Evolutionary conservation across 805 yeast genomes (phyloP).

Genomic region (Candida germanica): DNA sequence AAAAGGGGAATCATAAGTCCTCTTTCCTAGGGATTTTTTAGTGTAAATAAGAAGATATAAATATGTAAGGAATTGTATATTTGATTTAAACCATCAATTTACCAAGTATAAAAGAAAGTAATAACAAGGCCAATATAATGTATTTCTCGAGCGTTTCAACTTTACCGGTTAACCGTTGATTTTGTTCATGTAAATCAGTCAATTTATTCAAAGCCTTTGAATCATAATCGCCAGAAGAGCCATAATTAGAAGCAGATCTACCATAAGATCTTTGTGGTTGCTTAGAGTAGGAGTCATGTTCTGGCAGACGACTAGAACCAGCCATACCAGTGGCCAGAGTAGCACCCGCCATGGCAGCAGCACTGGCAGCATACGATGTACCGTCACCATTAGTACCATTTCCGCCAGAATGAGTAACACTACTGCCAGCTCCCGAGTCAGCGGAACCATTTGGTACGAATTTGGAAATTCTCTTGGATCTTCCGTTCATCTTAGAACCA

Average conservation of each 20-base stretch:
- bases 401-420: not conserved
- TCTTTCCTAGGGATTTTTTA: constrained; percentile 12
- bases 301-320: not conserved
- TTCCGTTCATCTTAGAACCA: constrained; percentile 13
- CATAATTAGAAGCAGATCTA: constrained; percentile 9
- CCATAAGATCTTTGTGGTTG: not conserved
- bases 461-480: constrained; percentile 15
- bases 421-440: not conserved
- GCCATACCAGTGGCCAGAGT: not conserved
- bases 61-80: not conserved
- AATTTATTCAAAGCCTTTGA: constrained; percentile 29
- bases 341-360: constrained; percentile 7
- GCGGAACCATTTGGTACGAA: constrained; percentile 15
- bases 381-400: constrained; percentile 6
- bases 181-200: constrained; percentile 37
- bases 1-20: constrained; percentile 7
- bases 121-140: constrained; percentile 46
- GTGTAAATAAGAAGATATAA: not conserved
- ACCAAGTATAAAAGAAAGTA: constrained; percentile 58
- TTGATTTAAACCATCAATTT: constrained; percentile 56
- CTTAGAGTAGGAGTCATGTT: not conserved
- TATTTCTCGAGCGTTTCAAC: constrained; percentile 38
- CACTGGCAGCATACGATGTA: constrained; percentile 7
- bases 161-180: constrained; percentile 40
- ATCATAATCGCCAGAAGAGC: not conserved